Percentiles rank a stretch among this genome's conserved stretches.
These are phyloP conservation scores for Phytophthora multivora DNA, from an alignment of 352 stramenopile species.

Conservation along the genomic window DNA sequence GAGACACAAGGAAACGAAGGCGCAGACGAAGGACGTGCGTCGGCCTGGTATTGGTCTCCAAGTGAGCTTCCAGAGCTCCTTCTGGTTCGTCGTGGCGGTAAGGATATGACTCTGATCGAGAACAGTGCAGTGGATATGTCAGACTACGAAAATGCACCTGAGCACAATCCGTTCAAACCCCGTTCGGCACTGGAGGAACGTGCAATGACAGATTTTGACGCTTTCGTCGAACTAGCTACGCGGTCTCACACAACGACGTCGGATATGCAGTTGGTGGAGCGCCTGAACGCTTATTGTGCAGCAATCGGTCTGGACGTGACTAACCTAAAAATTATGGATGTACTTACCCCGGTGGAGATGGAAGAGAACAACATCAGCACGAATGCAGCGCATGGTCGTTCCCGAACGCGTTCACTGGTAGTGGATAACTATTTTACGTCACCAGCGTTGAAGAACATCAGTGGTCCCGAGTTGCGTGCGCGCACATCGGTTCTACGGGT, in stretches of 20 bases:
- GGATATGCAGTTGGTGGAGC: conserved; percentile 88
- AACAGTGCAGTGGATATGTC: conserved; percentile 77
- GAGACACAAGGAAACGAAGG: conserved; percentile 97
- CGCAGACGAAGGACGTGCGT: conserved; percentile 90
- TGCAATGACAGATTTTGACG: conserved; percentile 51
- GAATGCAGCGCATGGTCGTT: conserved; percentile 13
- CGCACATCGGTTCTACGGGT: conserved; percentile 92
- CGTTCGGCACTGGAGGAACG: conserved; percentile 54
- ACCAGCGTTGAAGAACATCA: conserved; percentile 60
- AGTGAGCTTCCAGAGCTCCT: conserved; percentile 90
- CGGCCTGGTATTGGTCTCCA: conserved; percentile 96
- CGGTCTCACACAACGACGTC: conserved; percentile 57
- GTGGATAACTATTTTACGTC: conserved; percentile 77
- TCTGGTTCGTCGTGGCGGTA: conserved; percentile 77
- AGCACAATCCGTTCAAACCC: conserved; percentile 48
- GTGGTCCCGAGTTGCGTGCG: conserved; percentile 83
- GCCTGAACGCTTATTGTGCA: conserved; percentile 83
- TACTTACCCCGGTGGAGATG: conserved; percentile 49
- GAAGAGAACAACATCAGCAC: conserved; percentile 12
- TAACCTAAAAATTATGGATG: conserved; percentile 74
- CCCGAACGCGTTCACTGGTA: conserved; percentile 53
- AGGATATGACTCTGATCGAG: conserved; percentile 88
- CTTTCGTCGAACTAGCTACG: conserved; percentile 73
- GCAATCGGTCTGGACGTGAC: conserved; percentile 80
- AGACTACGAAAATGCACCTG: conserved; percentile 36